Percentiles rank a stretch among this genome's conserved stretches.
Conservation (phyloP, 1,284 basidiomycete species). For the Papiliotrema fonsecae region DNA sequence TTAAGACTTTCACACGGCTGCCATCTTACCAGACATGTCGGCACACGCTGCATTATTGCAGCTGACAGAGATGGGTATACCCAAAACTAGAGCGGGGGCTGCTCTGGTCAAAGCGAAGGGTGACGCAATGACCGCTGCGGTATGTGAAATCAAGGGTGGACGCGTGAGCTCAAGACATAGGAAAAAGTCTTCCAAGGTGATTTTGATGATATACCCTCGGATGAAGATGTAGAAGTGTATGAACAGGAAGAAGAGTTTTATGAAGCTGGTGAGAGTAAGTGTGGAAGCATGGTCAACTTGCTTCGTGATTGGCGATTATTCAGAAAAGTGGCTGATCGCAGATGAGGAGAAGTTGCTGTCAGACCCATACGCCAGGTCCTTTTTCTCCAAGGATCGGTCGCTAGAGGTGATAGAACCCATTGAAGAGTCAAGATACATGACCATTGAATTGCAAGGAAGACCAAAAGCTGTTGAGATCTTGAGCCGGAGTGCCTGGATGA, state of each 20-base stretch:
- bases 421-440: slow-evolving; percentile 51
- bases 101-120: slow-evolving; percentile 66
- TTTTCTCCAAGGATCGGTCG: slow-evolving; percentile 82
- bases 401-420: slow-evolving; percentile 78
- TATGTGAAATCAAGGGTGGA: too few relatives aligned
- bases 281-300: background rate
- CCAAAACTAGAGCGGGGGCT: slow-evolving; percentile 65
- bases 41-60: slow-evolving; percentile 21
- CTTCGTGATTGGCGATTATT: background rate
- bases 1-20: too few relatives aligned
- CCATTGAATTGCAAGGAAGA: background rate
- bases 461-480: slow-evolving; percentile 50
- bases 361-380: slow-evolving; percentile 83
- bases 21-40: too few relatives aligned
- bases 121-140: slow-evolving; percentile 85
- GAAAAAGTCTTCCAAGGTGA: slow-evolving; percentile 58
- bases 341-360: slow-evolving; percentile 47
- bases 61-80: slow-evolving; percentile 58
- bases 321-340: slow-evolving; percentile 39
- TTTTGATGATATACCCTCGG: slow-evolving; percentile 59
- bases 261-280: background rate
- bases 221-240: slow-evolving; percentile 49
- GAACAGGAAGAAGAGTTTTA: background rate
- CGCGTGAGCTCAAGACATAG: slow-evolving; percentile 52
- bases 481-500: slow-evolving; percentile 92